phyloP scores from a whole-genome alignment of 768 basidiomycete species.

The Infundibulicybe gibba region DNA sequence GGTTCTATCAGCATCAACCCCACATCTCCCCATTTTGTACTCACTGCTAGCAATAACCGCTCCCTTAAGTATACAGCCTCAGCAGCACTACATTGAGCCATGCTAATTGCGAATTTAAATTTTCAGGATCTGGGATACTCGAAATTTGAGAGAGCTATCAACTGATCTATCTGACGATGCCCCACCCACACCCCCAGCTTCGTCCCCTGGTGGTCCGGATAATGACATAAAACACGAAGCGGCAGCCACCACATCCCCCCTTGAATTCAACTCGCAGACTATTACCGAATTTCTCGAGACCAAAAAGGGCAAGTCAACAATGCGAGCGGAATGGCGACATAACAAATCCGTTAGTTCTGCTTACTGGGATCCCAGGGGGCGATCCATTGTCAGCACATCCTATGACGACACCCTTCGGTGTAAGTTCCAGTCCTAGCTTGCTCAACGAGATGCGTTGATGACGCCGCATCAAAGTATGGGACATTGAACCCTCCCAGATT shows the following conservation, averaged over 20 bases:
- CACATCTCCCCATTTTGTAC: slow-evolving; percentile 54
- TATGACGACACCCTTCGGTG: slow-evolving; percentile 77
- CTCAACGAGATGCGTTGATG: slow-evolving; percentile 4
- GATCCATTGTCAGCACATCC: slow-evolving; percentile 77
- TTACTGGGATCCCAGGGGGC: slow-evolving; percentile 82
- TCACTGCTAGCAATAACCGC: slow-evolving; percentile 77
- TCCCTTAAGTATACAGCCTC: slow-evolving; percentile 54
- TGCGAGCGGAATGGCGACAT: slow-evolving; percentile 68
- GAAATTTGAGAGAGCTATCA: slow-evolving; percentile 53
- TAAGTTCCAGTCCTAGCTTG: slow-evolving; percentile 30
- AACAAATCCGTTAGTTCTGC: slow-evolving; percentile 79
- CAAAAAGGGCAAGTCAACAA: slow-evolving; percentile 44
- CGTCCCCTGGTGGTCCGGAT: slow-evolving; percentile 17
- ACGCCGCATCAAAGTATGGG: slow-evolving; percentile 59
- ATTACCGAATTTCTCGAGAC: slow-evolving; percentile 50
- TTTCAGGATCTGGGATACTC: slow-evolving; percentile 74
- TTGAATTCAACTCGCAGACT: slow-evolving; percentile 35
- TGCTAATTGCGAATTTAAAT: neutral
- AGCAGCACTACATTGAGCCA: neutral
- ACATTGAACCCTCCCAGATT: slow-evolving; percentile 52
- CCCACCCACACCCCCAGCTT: slow-evolving; percentile 20
- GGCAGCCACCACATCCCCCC: neutral
- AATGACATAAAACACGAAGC: neutral
- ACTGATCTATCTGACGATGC: slow-evolving; percentile 24
- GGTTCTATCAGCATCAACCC: slow-evolving; percentile 82